Evolutionary conservation across 331 rosid genomes (phyloP).

Genomic region (Malus hybrid): DNA sequence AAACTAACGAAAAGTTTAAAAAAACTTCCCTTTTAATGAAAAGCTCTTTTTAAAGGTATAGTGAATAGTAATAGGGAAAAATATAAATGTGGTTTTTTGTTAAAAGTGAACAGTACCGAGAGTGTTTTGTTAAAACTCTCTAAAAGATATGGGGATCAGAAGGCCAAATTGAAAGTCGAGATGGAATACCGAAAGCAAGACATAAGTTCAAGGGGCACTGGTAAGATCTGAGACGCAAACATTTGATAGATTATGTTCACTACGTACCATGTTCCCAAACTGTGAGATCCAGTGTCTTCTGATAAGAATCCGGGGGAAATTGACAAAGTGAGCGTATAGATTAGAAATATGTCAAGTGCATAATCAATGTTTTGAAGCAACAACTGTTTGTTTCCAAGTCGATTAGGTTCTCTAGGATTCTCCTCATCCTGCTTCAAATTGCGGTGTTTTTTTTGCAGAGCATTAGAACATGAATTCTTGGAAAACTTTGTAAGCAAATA

Average conservation of each 20-base stretch:
- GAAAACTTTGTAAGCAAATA: neutral
- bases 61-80: no score
- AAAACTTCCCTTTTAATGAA: no score
- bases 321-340: slow-evolving; percentile 57
- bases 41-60: no score
- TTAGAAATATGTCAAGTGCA: slow-evolving; percentile 61
- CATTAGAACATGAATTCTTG: neutral
- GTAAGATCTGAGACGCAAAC: neutral
- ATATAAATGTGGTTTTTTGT: no score
- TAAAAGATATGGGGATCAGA: no score
- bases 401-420: slow-evolving; percentile 21
- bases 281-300: slow-evolving; percentile 83
- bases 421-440: slow-evolving; percentile 43
- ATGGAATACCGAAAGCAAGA: neutral
- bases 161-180: neutral
- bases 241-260: neutral
- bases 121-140: no score
- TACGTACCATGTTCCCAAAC: slow-evolving; percentile 69
- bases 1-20: no score
- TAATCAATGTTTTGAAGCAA: slow-evolving; percentile 68
- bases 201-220: neutral
- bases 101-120: no score
- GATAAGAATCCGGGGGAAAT: slow-evolving; percentile 88
- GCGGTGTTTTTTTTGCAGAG: neutral
- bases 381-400: slow-evolving; percentile 66